Evolutionary conservation across 495 filamentous ascomycete species (phyloP).

Genomic region (Aspergillus ostianus): DNA sequence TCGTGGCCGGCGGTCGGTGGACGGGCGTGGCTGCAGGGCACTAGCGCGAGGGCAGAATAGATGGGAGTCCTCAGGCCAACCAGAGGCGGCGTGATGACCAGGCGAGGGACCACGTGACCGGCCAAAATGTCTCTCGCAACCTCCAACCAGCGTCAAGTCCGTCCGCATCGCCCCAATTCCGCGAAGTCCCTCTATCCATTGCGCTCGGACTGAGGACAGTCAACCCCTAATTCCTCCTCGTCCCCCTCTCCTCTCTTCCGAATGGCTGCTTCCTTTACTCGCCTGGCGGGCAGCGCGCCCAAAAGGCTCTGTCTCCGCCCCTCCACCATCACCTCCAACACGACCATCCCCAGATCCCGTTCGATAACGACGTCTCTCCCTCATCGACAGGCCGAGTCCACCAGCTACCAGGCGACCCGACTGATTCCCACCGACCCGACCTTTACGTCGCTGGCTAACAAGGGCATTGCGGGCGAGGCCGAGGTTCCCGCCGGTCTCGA

Average conservation of each 20-base stretch:
- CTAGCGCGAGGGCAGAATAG: constrained; percentile 23
- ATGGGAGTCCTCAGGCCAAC: constrained; percentile 28
- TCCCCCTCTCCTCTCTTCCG: constrained; percentile 31
- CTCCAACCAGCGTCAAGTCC: constrained; percentile 32
- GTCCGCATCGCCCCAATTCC: constrained; percentile 32
- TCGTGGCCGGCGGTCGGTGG: background rate
- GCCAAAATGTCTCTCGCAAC: constrained; percentile 42
- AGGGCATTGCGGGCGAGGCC: constrained; percentile 38
- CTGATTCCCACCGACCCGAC: constrained; percentile 58
- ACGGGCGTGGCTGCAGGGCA: background rate
- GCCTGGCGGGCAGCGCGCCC: constrained; percentile 60
- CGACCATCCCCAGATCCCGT: constrained; percentile 47
- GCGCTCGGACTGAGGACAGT: constrained; percentile 43
- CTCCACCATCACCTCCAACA: constrained; percentile 40
- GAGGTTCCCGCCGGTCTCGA: constrained; percentile 47
- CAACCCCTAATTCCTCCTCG: constrained; percentile 27
- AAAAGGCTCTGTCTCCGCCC: constrained; percentile 62
- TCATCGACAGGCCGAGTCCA: constrained; percentile 57
- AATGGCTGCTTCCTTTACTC: constrained; percentile 68
- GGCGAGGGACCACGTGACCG: constrained; percentile 36
- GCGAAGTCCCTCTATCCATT: constrained; percentile 42
- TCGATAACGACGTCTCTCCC: constrained; percentile 67
- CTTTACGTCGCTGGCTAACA: constrained; percentile 53
- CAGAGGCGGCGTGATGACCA: constrained; percentile 43
- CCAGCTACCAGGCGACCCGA: constrained; percentile 57